Conservation (phyloP, 106 monocot genomes). For the Dactylorhiza incarnata region DNA sequence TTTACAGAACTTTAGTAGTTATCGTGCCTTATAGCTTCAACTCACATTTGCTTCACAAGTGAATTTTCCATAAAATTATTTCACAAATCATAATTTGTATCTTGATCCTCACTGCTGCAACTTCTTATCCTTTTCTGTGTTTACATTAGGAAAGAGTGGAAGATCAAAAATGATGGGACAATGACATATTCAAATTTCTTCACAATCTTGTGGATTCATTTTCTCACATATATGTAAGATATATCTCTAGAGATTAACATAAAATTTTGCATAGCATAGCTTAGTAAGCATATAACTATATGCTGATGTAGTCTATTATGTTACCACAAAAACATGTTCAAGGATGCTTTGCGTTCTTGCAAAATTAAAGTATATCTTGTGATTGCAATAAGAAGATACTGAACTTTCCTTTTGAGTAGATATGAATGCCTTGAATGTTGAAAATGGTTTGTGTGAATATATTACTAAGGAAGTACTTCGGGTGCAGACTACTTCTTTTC, state of each 20-base stretch:
- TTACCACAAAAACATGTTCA: neutral
- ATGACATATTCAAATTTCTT: neutral
- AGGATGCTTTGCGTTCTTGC: neutral
- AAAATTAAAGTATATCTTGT: neutral
- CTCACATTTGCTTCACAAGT: neutral
- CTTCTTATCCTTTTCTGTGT: neutral
- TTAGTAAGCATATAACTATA: neutral
- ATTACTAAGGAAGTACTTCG: neutral
- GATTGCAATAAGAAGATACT: too few relatives aligned
- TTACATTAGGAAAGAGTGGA: neutral
- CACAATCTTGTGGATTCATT: neutral
- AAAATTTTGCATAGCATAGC: neutral
- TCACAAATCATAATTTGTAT: neutral
- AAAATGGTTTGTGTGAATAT: neutral
- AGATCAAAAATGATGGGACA: neutral
- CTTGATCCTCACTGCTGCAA: neutral
- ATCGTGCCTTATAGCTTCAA: neutral
- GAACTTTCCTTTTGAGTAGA: neutral
- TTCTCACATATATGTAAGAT: neutral
- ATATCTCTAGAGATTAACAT: neutral
- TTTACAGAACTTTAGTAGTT: neutral
- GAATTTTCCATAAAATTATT: neutral
- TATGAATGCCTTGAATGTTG: neutral
- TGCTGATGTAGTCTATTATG: neutral
- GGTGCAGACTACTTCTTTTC: neutral